These are phyloP conservation scores for Pichia sporocuriosa DNA, from an alignment of 805 yeast genomes.

Conservation along the genomic window DNA sequence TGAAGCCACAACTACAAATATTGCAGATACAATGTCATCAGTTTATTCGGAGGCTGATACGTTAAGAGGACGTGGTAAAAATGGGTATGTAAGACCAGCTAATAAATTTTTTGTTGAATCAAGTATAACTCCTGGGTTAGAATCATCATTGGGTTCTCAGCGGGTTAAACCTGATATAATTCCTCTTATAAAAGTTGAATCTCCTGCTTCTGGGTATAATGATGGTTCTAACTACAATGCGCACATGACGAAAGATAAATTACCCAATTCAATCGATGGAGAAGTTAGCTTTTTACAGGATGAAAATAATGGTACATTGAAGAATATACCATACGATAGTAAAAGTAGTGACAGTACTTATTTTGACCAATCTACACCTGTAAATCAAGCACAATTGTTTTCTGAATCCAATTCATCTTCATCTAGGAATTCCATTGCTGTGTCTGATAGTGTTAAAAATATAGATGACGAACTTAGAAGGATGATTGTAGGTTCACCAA, in stretches of 20 bases:
- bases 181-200: not conserved
- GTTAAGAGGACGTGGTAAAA: constrained; percentile 12
- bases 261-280: no score
- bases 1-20: constrained; percentile 4
- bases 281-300: not conserved
- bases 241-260: no score
- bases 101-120: constrained; percentile 13
- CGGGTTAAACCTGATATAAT: no score
- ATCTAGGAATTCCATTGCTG: not conserved
- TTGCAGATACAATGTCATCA: constrained; percentile 9
- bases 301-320: not conserved
- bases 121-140: not conserved
- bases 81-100: constrained; percentile 7
- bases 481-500: not conserved
- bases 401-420: not conserved
- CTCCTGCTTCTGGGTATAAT: no score
- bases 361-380: no score
- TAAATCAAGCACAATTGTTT: no score
- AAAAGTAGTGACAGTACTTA: not conserved
- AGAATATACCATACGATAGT: not conserved
- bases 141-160: no score
- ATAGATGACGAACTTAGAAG: constrained; percentile 10
- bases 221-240: no score
- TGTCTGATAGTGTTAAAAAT: constrained; percentile 4
- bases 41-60: constrained; percentile 5